Percentiles rank a stretch among this genome's conserved stretches.
Conservation (phyloP, 257 asterid species). For the Gentiana dahurica region DNA sequence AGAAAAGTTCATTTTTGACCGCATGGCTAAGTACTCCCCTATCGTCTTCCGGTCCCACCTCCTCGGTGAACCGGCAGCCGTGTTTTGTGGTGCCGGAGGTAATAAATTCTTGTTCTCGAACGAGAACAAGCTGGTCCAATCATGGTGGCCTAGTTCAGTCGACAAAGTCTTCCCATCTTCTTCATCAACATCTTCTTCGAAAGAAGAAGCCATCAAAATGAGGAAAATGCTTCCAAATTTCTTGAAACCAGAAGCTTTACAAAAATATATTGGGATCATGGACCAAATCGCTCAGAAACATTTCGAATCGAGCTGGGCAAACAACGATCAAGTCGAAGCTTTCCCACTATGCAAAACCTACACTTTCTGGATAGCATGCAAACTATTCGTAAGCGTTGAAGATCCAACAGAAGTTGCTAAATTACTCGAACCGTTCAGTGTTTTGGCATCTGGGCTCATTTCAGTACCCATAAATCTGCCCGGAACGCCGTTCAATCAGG, state of each 20-base stretch:
- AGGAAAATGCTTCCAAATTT: slow-evolving; percentile 41
- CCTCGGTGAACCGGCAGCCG: slow-evolving; percentile 34
- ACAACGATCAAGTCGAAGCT: slow-evolving; percentile 17
- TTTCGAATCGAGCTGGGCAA: slow-evolving; percentile 35
- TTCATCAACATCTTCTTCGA: slow-evolving; percentile 28
- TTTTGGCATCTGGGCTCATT: no score
- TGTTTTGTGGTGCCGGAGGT: slow-evolving; percentile 37
- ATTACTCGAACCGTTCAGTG: no score
- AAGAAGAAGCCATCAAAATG: slow-evolving; percentile 43
- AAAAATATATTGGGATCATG: slow-evolving; percentile 41
- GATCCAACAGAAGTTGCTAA: no score
- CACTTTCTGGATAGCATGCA: no score
- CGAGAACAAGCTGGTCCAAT: slow-evolving; percentile 49
- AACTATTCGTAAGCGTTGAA: no score
- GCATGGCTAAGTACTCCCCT: slow-evolving; percentile 35
- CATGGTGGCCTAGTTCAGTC: slow-evolving; percentile 48
- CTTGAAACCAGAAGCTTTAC: slow-evolving; percentile 45
- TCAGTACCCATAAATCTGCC: slow-evolving; percentile 28
- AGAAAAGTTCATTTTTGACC: slow-evolving; percentile 44
- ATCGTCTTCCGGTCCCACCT: slow-evolving; percentile 35
- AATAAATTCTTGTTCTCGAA: slow-evolving; percentile 51
- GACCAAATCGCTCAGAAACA: slow-evolving; percentile 38
- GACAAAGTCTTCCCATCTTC: slow-evolving; percentile 49
- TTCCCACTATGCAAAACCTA: slow-evolving; percentile 27
- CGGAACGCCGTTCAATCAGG: slow-evolving; percentile 42